Evolutionary conservation across 352 stramenopile species (phyloP), one percentile per base, ranked within the genome.

Genomic region (Phytophthora multivora): DNA sequence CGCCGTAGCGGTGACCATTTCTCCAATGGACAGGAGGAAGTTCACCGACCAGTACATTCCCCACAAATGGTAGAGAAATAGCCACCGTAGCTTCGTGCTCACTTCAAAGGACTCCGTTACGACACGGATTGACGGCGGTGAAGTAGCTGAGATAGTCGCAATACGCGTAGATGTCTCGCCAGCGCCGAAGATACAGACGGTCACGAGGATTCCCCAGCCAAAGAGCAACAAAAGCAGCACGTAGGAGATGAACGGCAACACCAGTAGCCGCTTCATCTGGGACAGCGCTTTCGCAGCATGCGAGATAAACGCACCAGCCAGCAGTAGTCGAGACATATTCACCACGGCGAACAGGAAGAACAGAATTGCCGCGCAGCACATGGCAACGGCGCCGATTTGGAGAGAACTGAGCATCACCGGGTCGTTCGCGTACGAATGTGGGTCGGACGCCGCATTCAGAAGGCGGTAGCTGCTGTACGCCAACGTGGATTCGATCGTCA

Each of bases 21-120:
- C 86, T 23, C 69, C 74, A 43, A 90, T 79, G 9, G 77, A 69
- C 5, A 94, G 58, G 15, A 94, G 59, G 43, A 89, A 89, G 26
- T 70, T 82, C 26, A 79, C 71, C 25, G 78, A 83, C 86, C 86
- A 94, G 72, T 94, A 94, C 55, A 91, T 88, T 10, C 86, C 86
- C 79, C 80, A 92, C 0, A 75, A 56, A 41, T 92, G 86, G 43
- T 79, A 91, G 26, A 94, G 40, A 57, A 94, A 90, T 13, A 91
- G 69, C 83, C 83, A 94, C 0, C 86, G 80, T 19, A 94, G 65
- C 50, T 78, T 77, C 8, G 66, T 75, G 42, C 83, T 83, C 45
- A 86, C 74, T 60, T 80, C 42, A 51, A 94, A 94, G 11, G 83
- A 83, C 59, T 91, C 73, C 4, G 80, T 90, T 26, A 78, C 68